Base-by-base conservation (phyloP, 2,329 filamentous ascomycete species). In the Xylaria digitata region DNA sequence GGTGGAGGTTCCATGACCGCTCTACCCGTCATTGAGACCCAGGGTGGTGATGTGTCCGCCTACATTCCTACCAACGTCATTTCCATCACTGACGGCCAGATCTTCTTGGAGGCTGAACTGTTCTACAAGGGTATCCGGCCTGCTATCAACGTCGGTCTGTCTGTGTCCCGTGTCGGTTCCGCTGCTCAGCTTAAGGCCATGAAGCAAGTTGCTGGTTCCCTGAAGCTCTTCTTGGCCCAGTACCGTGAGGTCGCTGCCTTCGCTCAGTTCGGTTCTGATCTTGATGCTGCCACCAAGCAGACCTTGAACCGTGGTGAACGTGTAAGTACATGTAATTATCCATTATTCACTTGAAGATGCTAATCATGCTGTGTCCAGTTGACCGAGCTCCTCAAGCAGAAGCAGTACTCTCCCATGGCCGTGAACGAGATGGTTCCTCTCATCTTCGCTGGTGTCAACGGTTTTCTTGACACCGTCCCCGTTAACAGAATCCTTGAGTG, bases 91-190 rank as follows among this genome's bases (percentile, higher is more conserved):
- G 96, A 98, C 80, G 96, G 96, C 73, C 96, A 99, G 87, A 98
- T 99, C 85, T 99, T 99, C 93, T 89, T 99, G 87, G 96, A 99
- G 86, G 85, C 95, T 76, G 96, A 99, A 85, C 89, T 98, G 74
- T 99, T 98, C 92, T 98, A 97, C 93, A 99, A 99, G 93, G 96
- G 96, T 96, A 86, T 99, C 85, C 95, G 96, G 81, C 96, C 96
- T 78, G 96, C 96, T 86, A 99, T 99, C 85, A 99, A 99, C 90
- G 96, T 99, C 92, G 96, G 96, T 96, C 93, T 99, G 78, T 99
- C 96, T 79, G 96, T 99, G 78, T 99, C 96, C 77, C 96, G 96
- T 93, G 96, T 99, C 91, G 96, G 96, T 83, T 99, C 96, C 80
- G 93, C 96, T 82, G 96, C 96, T 82, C 96, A 99, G 90, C 90